Percentiles rank a stretch among this genome's conserved stretches.
Evolutionary conservation across 345 rosid species (phyloP).

Genomic region (Cardamine chenopodiifolia): DNA sequence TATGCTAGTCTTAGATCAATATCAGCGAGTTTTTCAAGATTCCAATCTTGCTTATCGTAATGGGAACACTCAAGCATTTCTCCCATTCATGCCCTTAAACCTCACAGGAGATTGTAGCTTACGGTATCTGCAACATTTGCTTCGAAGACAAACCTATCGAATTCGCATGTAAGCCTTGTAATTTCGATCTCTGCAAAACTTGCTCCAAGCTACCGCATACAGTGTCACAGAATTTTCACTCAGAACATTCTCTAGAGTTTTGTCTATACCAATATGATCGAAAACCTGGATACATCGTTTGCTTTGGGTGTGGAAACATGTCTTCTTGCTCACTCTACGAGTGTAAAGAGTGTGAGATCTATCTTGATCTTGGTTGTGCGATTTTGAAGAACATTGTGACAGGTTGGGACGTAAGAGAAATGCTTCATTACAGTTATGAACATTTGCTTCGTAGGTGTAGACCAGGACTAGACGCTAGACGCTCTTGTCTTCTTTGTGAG

Average conservation of each 20-base stretch:
- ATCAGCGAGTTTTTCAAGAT: no score
- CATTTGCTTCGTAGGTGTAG: constrained; percentile 3
- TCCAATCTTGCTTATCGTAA: no score
- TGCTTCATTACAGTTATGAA: background rate
- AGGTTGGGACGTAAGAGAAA: background rate
- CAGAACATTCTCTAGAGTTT: constrained; percentile 17
- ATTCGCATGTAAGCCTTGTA: background rate
- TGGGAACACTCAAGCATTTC: background rate
- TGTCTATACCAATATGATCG: background rate
- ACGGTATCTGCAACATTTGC: constrained; percentile 16
- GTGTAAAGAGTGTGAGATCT: constrained; percentile 25
- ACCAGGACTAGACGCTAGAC: background rate
- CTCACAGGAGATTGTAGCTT: background rate
- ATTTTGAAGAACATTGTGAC: background rate
- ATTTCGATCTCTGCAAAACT: constrained; percentile 17
- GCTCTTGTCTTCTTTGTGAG: background rate
- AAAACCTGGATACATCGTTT: background rate
- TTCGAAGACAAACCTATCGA: constrained; percentile 10
- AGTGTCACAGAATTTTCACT: constrained; percentile 16
- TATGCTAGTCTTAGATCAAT: no score
- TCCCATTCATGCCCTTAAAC: background rate
- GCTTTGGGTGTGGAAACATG: constrained; percentile 28
- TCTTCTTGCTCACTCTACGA: constrained; percentile 9
- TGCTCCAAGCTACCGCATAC: background rate
- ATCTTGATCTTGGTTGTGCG: constrained; percentile 27